Evolutionary conservation across 2,329 filamentous ascomycete species (phyloP), one percentile per base, ranked within the genome.

Genomic region (Phoma herbarum): DNA sequence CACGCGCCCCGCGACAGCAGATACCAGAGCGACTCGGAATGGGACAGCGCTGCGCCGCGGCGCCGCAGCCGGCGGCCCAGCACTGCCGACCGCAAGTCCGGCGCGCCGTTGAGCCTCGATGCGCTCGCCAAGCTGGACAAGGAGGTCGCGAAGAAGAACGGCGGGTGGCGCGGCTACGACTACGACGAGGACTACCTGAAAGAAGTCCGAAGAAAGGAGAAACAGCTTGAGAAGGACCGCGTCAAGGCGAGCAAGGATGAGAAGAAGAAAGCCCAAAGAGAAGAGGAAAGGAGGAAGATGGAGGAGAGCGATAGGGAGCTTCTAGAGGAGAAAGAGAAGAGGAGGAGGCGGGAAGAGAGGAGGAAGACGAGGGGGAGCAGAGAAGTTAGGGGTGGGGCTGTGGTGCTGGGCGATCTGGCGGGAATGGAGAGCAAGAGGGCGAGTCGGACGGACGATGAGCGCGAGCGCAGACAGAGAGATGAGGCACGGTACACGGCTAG

Each of bases 81-180:
- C 23, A 65, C 61, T 1, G 69, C 71, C 6, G 72, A 69, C 20
- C 73, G 74, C 66, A 68, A 65, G 29, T 65, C 68, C 49, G 56
- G 29, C 16, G 76, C 76, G 37, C 73, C 76, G 46, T 65, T 83
- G 68, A 87, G 69, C 75, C 80, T 77, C 60, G 85, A 86, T 66
- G 87, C 89, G 5, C 77, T 93, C 47, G 88, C 88, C 12, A 86
- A 87, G 69, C 76, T 93, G 45, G 84, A 92, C 66, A 82, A 85
- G 48, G 78, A 85, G 52, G 88, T 91, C 75, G 81, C 83, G 25
- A 83, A 86, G 62, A 81, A 80, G 57, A 64, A 68, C 1, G 79
- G 79, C 3, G 67, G 66, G 12, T 81, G 78, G 76, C 72, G 72
- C 22, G 73, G 75, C 10, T 77, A 79, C 52, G 77, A 79, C 60